Percentiles rank a stretch among this genome's conserved stretches.
phyloP scores from a whole-genome alignment of 441 rosid genomes.

The Euphorbia corollata region DNA sequence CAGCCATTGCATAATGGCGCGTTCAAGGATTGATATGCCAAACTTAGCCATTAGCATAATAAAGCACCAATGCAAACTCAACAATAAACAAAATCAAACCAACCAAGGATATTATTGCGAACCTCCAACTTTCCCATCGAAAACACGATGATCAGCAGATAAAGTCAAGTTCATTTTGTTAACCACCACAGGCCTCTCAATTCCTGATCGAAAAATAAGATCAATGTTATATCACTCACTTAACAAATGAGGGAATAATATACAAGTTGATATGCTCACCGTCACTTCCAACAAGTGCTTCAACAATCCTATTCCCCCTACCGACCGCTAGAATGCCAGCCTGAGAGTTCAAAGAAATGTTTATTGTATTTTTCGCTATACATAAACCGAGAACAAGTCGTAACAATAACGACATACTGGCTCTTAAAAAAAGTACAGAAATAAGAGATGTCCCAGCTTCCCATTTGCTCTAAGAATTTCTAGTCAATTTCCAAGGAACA shows the following conservation, averaged over 20 bases:
- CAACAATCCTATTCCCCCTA: constrained; percentile 83
- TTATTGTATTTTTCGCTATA: background rate
- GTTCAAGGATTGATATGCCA: background rate
- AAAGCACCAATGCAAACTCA: background rate
- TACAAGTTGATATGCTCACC: constrained; percentile 41
- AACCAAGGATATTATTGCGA: constrained; percentile 7
- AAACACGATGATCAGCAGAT: constrained; percentile 92
- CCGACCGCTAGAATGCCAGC: constrained; percentile 94
- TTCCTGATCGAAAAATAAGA: constrained; percentile 41
- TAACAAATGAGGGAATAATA: constrained; percentile 16
- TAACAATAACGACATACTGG: background rate
- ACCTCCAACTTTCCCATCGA: constrained; percentile 96
- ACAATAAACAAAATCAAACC: background rate
- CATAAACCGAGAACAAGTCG: background rate
- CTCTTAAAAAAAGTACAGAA: background rate
- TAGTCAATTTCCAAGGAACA: background rate
- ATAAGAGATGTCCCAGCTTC: background rate
- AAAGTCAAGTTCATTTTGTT: constrained; percentile 78
- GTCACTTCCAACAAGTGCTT: constrained; percentile 59
- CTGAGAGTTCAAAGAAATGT: constrained; percentile 31
- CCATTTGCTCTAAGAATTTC: background rate
- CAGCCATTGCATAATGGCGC: background rate
- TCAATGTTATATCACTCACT: constrained; percentile 17
- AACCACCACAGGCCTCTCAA: constrained; percentile 63
- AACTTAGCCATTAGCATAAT: background rate